These are phyloP conservation scores for Cenococcum geophilum DNA, from an alignment of 495 filamentous ascomycete species.

Conservation along the genomic window DNA sequence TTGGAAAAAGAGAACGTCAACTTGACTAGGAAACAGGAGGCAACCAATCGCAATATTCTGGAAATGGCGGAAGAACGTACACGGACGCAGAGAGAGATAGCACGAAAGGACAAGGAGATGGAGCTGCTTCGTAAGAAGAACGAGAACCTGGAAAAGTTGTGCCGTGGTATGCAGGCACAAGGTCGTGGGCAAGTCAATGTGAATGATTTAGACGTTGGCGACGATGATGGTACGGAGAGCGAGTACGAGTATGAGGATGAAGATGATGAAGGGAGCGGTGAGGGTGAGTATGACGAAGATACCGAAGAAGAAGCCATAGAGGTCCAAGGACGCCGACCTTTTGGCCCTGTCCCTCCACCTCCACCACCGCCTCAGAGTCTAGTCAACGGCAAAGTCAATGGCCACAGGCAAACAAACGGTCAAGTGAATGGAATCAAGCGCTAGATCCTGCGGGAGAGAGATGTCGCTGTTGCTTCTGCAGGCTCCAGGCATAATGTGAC, in stretches of 20 bases:
- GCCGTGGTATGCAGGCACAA: constrained; percentile 89
- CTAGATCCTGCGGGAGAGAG: constrained; percentile 10
- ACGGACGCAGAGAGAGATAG: constrained; percentile 52
- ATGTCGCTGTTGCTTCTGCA: not conserved
- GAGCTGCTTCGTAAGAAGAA: constrained; percentile 81
- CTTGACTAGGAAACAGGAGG: constrained; percentile 85
- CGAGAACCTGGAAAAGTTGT: constrained; percentile 85
- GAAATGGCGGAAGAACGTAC: constrained; percentile 97
- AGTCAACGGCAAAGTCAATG: constrained; percentile 32
- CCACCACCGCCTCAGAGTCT: constrained; percentile 29
- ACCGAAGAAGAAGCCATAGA: constrained; percentile 37
- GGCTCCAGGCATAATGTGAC: not conserved
- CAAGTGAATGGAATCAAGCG: constrained; percentile 33
- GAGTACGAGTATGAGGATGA: constrained; percentile 65
- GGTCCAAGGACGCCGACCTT: constrained; percentile 28
- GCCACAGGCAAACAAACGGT: constrained; percentile 28
- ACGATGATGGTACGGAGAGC: constrained; percentile 62
- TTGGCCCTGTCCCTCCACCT: constrained; percentile 42
- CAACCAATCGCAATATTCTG: constrained; percentile 88
- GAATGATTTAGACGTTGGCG: constrained; percentile 55
- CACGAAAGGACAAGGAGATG: constrained; percentile 67
- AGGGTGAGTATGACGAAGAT: constrained; percentile 42
- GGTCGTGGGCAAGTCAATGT: constrained; percentile 58
- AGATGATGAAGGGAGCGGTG: constrained; percentile 60
- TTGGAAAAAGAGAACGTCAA: constrained; percentile 93